phyloP scores from a whole-genome alignment of 176 grass and related monocot species.

The Eleusine coracana region DNA sequence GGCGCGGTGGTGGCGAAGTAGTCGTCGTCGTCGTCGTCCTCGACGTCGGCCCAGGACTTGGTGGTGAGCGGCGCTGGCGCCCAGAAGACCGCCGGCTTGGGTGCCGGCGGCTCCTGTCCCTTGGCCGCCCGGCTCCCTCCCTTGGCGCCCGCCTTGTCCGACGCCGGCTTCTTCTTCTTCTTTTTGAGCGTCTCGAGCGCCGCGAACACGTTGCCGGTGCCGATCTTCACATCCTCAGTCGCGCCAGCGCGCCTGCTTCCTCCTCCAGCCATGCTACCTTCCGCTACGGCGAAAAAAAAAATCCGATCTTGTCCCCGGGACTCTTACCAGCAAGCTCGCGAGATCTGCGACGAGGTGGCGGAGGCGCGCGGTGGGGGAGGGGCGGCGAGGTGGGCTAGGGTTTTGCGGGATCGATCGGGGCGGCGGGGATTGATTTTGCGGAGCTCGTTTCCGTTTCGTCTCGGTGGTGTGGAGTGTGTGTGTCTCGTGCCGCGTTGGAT shows the following conservation, averaged over 20 bases:
- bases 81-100: constrained; percentile 64
- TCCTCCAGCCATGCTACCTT: constrained; percentile 62
- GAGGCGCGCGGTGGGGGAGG: not conserved
- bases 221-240: constrained; percentile 63
- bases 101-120: constrained; percentile 27
- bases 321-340: not conserved
- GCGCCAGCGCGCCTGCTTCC: constrained; percentile 61
- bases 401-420: not conserved
- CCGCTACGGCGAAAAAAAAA: not conserved
- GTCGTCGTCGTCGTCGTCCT: constrained; percentile 91
- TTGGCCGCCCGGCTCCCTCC: not conserved
- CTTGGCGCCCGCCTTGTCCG: constrained; percentile 23
- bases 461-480: not conserved
- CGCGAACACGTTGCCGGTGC: constrained; percentile 81
- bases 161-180: constrained; percentile 71
- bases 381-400: not conserved
- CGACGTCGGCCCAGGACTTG: constrained; percentile 92
- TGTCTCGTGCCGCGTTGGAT: not conserved
- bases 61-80: constrained; percentile 54
- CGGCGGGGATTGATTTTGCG: not conserved
- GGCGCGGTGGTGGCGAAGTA: constrained; percentile 83
- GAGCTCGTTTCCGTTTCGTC: not conserved
- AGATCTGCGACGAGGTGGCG: not conserved
- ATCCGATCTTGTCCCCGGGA: constrained; percentile 5
- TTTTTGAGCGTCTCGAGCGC: constrained; percentile 93